These are phyloP conservation scores for Arthrobotrys megalospora DNA, from an alignment of 2,329 filamentous ascomycete genomes.

Conservation along the genomic window DNA sequence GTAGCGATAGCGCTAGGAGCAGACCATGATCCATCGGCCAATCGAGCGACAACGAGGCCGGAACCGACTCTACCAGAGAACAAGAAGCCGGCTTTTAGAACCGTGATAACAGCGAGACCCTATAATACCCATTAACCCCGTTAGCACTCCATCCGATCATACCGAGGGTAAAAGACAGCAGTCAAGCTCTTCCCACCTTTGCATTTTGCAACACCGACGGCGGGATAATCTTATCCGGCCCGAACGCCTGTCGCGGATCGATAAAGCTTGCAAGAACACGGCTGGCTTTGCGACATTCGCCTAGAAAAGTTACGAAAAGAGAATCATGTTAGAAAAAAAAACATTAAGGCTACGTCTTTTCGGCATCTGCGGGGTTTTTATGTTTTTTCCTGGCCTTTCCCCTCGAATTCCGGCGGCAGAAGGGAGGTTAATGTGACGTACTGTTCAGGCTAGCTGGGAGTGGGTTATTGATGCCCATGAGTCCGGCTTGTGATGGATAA, in stretches of 20 bases:
- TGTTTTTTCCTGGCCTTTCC: background rate
- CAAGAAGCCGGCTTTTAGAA: conserved; percentile 89
- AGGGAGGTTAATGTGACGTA: conserved; percentile 66
- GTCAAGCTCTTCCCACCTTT: conserved; percentile 74
- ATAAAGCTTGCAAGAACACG: conserved; percentile 96
- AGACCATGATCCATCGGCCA: conserved; percentile 83
- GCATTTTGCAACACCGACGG: conserved; percentile 89
- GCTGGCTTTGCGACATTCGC: conserved; percentile 96
- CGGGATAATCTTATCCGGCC: conserved; percentile 97
- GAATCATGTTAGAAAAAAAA: conserved; percentile 65
- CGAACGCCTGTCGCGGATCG: conserved; percentile 92
- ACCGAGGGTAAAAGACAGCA: background rate
- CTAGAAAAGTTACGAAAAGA: conserved; percentile 70
- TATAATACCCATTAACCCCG: conserved; percentile 64
- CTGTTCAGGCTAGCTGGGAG: conserved; percentile 72
- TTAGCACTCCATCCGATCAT: conserved; percentile 2
- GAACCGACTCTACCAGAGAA: conserved; percentile 86
- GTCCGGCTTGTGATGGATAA: conserved; percentile 14
- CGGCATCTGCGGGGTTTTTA: conserved; percentile 30
- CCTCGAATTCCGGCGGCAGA: conserved; percentile 35
- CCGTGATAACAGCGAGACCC: conserved; percentile 87
- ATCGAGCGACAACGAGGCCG: conserved; percentile 83
- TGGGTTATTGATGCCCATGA: conserved; percentile 71
- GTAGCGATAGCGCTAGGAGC: conserved; percentile 86
- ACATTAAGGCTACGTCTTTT: too few relatives aligned